phyloP scores from a whole-genome alignment of 2,329 filamentous ascomycete genomes.

The Thelonectria rubi region DNA sequence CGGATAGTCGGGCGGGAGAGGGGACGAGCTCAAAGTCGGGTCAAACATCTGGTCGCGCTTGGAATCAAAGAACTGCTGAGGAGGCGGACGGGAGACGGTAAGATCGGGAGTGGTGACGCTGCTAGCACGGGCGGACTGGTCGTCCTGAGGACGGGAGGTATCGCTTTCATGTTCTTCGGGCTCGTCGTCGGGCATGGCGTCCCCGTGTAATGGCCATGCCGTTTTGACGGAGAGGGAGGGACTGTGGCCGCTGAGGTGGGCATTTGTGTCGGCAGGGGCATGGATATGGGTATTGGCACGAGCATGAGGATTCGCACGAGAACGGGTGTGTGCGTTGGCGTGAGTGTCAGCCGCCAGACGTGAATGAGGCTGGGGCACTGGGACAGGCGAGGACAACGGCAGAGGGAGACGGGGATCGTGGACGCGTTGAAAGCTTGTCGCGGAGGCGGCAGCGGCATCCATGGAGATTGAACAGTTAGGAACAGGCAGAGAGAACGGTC shows the following conservation, averaged over 20 bases:
- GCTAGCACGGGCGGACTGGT: slow-evolving; percentile 44
- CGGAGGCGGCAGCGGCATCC: slow-evolving; percentile 26
- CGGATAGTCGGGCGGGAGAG: slow-evolving; percentile 19
- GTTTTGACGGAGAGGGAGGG: slow-evolving; percentile 26
- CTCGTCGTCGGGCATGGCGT: slow-evolving; percentile 39
- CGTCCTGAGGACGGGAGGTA: slow-evolving; percentile 39
- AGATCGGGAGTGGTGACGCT: slow-evolving; percentile 41
- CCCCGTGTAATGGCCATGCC: slow-evolving; percentile 29
- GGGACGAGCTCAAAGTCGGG: slow-evolving; percentile 26
- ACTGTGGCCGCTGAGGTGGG: slow-evolving; percentile 19
- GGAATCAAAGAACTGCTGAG: slow-evolving; percentile 28
- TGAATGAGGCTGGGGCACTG: slow-evolving; percentile 23
- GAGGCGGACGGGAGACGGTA: slow-evolving; percentile 32
- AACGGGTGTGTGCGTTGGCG: slow-evolving; percentile 24
- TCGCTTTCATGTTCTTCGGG: slow-evolving; percentile 42
- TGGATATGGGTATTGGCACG: slow-evolving; percentile 13
- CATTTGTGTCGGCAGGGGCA: slow-evolving; percentile 17
- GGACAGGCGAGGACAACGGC: slow-evolving; percentile 15
- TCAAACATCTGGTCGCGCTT: slow-evolving; percentile 25
- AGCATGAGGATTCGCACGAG: slow-evolving; percentile 20
- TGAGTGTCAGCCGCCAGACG: slow-evolving; percentile 17
- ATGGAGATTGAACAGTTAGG: slow-evolving; percentile 27
- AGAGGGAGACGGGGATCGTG: slow-evolving; percentile 9
- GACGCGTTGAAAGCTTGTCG: slow-evolving; percentile 12
- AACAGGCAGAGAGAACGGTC: slow-evolving; percentile 16